phyloP scores from a whole-genome alignment of 768 basidiomycete species.

The Kwoniella botswanensis region DNA sequence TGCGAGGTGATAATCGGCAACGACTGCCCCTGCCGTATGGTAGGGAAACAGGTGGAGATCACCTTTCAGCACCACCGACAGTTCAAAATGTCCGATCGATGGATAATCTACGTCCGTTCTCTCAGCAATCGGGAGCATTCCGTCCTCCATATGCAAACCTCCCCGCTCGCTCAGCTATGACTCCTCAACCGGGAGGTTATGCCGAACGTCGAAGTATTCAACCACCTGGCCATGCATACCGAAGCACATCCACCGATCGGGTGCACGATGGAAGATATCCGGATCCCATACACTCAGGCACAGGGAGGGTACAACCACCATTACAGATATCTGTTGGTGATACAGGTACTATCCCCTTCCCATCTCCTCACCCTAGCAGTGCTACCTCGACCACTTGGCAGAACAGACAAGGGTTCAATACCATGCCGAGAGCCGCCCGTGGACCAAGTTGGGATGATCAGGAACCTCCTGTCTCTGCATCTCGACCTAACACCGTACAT shows the following conservation, averaged over 20 bases:
- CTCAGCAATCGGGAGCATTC: constrained; percentile 18
- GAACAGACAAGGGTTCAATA: constrained; percentile 13
- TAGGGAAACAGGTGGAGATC: constrained; percentile 9
- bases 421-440: constrained; percentile 9
- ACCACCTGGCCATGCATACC: constrained; percentile 14
- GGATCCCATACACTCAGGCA: constrained; percentile 30
- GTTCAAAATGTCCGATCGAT: constrained; percentile 43
- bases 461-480: constrained; percentile 11
- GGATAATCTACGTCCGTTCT: constrained; percentile 43
- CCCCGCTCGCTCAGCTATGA: constrained; percentile 25
- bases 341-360: constrained; percentile 35
- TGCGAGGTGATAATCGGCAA: constrained; percentile 3
- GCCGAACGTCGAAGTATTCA: constrained; percentile 14
- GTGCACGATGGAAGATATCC: constrained; percentile 48
- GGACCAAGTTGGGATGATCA: constrained; percentile 23
- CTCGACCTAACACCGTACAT: constrained; percentile 34
- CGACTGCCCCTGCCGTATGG: constrained; percentile 25
- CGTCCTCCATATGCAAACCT: constrained; percentile 39
- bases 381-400: neutral
- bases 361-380: constrained; percentile 37
- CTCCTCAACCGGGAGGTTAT: constrained; percentile 28
- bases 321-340: constrained; percentile 13
- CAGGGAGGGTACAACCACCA: constrained; percentile 16
- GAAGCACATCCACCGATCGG: constrained; percentile 39
- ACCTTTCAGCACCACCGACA: constrained; percentile 20